Conservation (phyloP, 139 green algal genomes). For the Yamagishiella unicocca region DNA sequence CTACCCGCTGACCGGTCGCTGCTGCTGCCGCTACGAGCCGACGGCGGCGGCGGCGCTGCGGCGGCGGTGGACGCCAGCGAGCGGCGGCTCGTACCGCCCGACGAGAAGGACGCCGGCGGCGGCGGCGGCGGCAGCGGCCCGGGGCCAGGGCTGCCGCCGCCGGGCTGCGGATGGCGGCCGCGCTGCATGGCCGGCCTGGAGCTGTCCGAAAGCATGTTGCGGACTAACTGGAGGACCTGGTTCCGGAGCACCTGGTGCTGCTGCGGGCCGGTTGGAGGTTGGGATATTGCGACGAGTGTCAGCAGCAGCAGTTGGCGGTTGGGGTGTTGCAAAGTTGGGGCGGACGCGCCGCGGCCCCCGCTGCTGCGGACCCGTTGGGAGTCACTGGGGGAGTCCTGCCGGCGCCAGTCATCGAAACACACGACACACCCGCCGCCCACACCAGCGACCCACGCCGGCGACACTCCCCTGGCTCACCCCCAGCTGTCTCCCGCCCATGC, state of each 20-base stretch:
- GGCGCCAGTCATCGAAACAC: no score
- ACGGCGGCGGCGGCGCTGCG: background rate
- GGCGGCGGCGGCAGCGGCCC: background rate
- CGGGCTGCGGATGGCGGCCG: background rate
- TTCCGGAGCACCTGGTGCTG: background rate
- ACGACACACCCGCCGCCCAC: no score
- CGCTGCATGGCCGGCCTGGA: conserved; percentile 19
- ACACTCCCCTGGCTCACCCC: background rate
- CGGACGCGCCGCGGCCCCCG: no score
- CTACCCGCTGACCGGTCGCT: background rate
- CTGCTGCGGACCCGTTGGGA: no score
- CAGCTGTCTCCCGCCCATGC: background rate
- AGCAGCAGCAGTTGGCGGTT: no score
- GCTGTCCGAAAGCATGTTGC: conserved; percentile 5
- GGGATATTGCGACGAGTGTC: no score
- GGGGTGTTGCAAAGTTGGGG: no score
- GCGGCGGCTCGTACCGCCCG: background rate
- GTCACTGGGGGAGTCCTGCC: no score
- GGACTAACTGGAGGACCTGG: conserved; percentile 2
- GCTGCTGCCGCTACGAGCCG: background rate
- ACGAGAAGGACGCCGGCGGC: background rate
- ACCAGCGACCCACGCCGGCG: no score
- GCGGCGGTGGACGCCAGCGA: background rate
- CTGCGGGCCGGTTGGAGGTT: background rate
- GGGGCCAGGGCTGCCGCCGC: background rate